phyloP scores from a whole-genome alignment of 768 basidiomycete genomes.

The Neoboletus brunneissimus region DNA sequence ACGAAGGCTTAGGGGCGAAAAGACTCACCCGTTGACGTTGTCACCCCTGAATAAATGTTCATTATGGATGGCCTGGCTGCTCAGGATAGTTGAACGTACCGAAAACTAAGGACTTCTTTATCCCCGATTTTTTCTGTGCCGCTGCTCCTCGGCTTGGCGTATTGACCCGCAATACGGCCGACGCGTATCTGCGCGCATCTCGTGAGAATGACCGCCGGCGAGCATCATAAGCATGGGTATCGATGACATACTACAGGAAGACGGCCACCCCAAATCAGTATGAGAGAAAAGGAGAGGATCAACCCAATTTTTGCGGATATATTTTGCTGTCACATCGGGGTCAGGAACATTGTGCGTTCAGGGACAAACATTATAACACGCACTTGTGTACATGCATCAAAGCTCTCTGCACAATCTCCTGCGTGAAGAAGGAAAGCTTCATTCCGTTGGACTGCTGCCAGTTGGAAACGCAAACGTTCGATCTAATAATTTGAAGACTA shows the following conservation, averaged over 20 bases:
- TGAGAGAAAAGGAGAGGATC: constrained; percentile 92
- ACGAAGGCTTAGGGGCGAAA: not conserved
- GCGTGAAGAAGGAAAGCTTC: constrained; percentile 95
- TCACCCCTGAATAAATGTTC: constrained; percentile 64
- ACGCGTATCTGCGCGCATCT: constrained; percentile 57
- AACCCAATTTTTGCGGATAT: constrained; percentile 86
- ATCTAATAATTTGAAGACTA: constrained; percentile 45
- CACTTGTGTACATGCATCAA: constrained; percentile 86
- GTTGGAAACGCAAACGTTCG: constrained; percentile 77
- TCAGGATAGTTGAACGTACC: constrained; percentile 44
- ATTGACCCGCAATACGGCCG: constrained; percentile 94
- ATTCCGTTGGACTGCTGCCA: constrained; percentile 76
- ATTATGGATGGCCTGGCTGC: not conserved
- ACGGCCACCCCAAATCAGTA: constrained; percentile 91
- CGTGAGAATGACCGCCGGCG: constrained; percentile 4
- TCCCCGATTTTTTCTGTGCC: constrained; percentile 74
- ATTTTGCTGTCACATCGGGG: constrained; percentile 56
- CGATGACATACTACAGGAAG: constrained; percentile 73
- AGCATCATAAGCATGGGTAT: not conserved
- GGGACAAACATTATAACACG: constrained; percentile 24
- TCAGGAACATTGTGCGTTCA: constrained; percentile 7
- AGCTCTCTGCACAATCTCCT: constrained; percentile 97
- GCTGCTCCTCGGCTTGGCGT: constrained; percentile 91
- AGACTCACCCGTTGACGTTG: constrained; percentile 84
- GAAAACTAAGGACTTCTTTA: constrained; percentile 79